Percentiles rank a stretch among this genome's conserved stretches.
Evolutionary conservation across 2,329 filamentous ascomycete genomes (phyloP).

Genomic region (Stemphylium beticola): DNA sequence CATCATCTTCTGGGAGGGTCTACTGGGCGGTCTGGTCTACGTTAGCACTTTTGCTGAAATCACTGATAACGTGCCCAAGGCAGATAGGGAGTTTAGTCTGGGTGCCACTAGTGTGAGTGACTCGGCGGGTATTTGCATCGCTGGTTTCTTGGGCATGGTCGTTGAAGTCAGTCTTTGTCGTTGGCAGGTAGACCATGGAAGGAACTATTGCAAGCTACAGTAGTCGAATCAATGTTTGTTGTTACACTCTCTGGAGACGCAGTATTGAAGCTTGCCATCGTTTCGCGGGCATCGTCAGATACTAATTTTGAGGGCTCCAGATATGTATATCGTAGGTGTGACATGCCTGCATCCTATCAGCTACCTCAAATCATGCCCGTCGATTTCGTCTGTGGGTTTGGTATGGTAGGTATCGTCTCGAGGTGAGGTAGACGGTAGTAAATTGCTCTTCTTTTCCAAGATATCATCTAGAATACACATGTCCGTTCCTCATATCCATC

Average conservation of each 20-base stretch:
- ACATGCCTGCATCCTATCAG: no score
- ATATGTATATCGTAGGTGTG: no score
- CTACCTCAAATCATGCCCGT: neutral
- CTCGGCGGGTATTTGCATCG: slow-evolving; percentile 86
- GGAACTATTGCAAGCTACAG: slow-evolving; percentile 60
- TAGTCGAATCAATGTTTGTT: slow-evolving; percentile 7
- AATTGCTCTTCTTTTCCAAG: slow-evolving; percentile 30
- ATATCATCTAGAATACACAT: slow-evolving; percentile 47
- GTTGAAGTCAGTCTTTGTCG: slow-evolving; percentile 82
- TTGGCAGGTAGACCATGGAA: slow-evolving; percentile 82
- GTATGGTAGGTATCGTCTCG: neutral
- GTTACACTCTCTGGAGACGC: no score
- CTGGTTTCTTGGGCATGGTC: slow-evolving; percentile 80
- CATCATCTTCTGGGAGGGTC: slow-evolving; percentile 91
- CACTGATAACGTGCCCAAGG: slow-evolving; percentile 75
- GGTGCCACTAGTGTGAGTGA: slow-evolving; percentile 92
- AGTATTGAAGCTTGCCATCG: neutral
- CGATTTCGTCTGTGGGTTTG: neutral
- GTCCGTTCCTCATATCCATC: slow-evolving; percentile 25
- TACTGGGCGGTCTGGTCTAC: slow-evolving; percentile 90
- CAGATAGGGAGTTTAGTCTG: slow-evolving; percentile 89
- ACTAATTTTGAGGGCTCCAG: no score
- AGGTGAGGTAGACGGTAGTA: slow-evolving; percentile 19
- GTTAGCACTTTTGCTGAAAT: slow-evolving; percentile 92
- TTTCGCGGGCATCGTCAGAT: no score